Conservation (phyloP, 1,284 basidiomycete species). For the Sporisorium graminicola region DNA sequence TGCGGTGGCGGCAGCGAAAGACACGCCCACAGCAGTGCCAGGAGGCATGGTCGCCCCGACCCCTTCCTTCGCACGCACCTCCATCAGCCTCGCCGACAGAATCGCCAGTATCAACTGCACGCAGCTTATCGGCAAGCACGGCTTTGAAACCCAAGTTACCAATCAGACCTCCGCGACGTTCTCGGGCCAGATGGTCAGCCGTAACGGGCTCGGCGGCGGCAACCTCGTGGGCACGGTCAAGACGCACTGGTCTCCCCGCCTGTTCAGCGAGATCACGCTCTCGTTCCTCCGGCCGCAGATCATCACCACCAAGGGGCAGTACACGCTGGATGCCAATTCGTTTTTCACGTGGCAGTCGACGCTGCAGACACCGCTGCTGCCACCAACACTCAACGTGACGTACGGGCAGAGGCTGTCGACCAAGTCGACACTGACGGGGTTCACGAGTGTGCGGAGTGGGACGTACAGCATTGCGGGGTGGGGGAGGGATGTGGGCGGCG, state of each 20-base stretch:
- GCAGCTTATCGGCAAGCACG: conserved; percentile 65
- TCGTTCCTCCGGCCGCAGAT: conserved; percentile 72
- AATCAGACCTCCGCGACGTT: conserved; percentile 41
- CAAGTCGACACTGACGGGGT: conserved; percentile 59
- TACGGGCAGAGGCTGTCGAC: conserved; percentile 71
- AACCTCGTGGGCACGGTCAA: conserved; percentile 76
- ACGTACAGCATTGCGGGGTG: conserved; percentile 71
- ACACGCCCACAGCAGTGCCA: not conserved
- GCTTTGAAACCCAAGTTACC: conserved; percentile 64
- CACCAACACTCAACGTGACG: conserved; percentile 71
- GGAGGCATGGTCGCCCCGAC: conserved; percentile 72
- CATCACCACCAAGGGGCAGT: conserved; percentile 71
- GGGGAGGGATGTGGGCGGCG: conserved; percentile 62
- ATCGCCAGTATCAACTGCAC: conserved; percentile 50
- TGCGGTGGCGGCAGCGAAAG: conserved; percentile 68
- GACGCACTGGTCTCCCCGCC: conserved; percentile 76
- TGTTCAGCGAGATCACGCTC: conserved; percentile 70
- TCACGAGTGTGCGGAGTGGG: conserved; percentile 70
- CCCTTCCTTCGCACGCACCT: conserved; percentile 5
- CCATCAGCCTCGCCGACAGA: conserved; percentile 46
- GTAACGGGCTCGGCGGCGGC: conserved; percentile 71
- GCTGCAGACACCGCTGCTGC: conserved; percentile 55
- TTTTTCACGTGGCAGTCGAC: conserved; percentile 70
- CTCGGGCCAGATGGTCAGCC: conserved; percentile 70
- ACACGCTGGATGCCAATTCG: conserved; percentile 70